Percentiles rank a stretch among this genome's conserved stretches.
Evolutionary conservation across 441 rosid species (phyloP).

Genomic region (Rhodomyrtus psidioides): DNA sequence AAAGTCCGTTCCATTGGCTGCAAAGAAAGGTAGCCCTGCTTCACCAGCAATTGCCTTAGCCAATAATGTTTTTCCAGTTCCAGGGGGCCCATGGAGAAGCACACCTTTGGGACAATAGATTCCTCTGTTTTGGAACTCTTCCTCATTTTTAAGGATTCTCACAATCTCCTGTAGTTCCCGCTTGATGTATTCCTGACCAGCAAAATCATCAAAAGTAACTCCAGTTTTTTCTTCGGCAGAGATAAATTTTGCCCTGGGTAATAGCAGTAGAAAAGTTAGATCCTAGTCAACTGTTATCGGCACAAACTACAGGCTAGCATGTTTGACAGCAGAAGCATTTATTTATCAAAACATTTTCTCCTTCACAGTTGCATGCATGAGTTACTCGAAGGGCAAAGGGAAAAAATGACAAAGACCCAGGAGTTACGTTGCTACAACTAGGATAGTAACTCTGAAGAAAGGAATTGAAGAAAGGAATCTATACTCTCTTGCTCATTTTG

Average conservation of each 20-base stretch:
- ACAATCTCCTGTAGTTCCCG: constrained; percentile 91
- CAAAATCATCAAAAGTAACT: constrained; percentile 94
- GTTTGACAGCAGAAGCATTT: not conserved
- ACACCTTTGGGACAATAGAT: constrained; percentile 98
- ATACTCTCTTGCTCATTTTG: no score
- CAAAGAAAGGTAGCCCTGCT: constrained; percentile 97
- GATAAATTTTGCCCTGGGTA: constrained; percentile 79
- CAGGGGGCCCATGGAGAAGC: constrained; percentile 98
- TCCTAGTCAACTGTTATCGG: not conserved
- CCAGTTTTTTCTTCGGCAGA: constrained; percentile 96
- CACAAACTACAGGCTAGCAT: not conserved
- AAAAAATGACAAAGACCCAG: not conserved
- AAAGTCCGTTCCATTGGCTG: constrained; percentile 96
- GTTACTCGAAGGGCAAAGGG: not conserved
- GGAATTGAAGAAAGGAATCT: no score
- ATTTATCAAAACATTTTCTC: not conserved
- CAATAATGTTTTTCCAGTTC: constrained; percentile 93
- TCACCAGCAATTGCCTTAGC: constrained; percentile 99
- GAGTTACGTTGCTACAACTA: not conserved
- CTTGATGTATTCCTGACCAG: constrained; percentile 96
- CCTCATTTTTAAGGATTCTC: constrained; percentile 77
- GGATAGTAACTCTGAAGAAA: no score
- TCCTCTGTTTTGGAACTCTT: constrained; percentile 85
- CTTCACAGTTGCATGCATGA: not conserved
- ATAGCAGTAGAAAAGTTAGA: constrained; percentile 18